Base-by-base conservation (phyloP, 208 protist genomes). In the Leptomonas seymouri region DNA sequence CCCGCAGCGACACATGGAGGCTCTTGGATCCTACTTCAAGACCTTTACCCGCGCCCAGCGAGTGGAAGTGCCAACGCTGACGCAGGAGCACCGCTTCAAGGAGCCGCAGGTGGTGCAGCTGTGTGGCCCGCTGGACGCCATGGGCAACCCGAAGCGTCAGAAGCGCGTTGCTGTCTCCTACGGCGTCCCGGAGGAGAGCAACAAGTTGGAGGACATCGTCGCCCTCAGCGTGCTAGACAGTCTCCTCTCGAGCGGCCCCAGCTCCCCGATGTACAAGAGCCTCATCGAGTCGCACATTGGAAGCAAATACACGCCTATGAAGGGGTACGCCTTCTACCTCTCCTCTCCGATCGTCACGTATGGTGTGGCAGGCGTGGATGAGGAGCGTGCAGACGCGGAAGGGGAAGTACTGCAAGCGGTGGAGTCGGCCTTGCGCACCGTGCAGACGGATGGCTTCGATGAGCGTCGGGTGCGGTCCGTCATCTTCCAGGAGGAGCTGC, bases 201-300 rank as follows among this genome's bases (percentile, higher is more conserved):
- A 91, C 70, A 73, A 65, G 25, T 56, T 95, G 49, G 80, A 93
- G 60, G 87, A 92, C 71, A 68, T 95, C 5, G 90, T 97, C 41
- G 76, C 82, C 18, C 80, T 93, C 51, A 94, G 84, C 57, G 89
- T 97, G 20, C 78, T 97, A 23, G 85, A 92, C 78, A 84, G 78
- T 36, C 82, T 97, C 12, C 89, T 97, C 41, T 90, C 85, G 20
- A 83, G 75, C 50, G 93, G 93, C 14, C 88, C 93, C 3, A 94
- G 86, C 80, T 87, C 87, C 11, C 93, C 91, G 11, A 89, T 97
- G 78, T 96, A 90, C 77, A 84, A 96, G 74, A 79, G 84, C 34
- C 86, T 97, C 54, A 90, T 97, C 45, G 91, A 95, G 74, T 89
- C 91, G 44, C 84, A 95, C 44, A 87, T 97, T 58, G 93, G 91